Conservation (phyloP, 2,329 filamentous ascomycete genomes). For the Nannizziopsis barbatae region DNA sequence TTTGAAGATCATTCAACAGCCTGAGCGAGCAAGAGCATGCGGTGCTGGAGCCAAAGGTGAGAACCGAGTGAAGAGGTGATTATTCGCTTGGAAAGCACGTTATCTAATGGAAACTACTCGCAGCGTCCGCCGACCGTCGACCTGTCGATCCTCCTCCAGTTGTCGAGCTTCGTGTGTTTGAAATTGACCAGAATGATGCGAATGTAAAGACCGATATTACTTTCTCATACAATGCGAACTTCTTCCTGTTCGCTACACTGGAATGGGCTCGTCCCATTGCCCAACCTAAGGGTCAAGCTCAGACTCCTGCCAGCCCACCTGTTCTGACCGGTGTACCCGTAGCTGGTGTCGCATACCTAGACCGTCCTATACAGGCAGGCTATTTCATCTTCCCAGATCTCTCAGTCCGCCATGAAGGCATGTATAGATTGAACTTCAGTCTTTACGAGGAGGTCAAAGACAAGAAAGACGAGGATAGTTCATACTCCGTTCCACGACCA, state of each 20-base stretch:
- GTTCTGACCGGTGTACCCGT: constrained; percentile 91
- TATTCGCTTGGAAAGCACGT: background rate
- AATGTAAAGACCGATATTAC: constrained; percentile 59
- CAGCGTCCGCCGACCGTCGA: constrained; percentile 74
- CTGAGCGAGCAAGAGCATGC: constrained; percentile 85
- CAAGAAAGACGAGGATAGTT: constrained; percentile 60
- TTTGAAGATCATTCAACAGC: constrained; percentile 82
- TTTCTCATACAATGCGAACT: constrained; percentile 88
- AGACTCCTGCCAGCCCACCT: constrained; percentile 59
- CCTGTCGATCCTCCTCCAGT: constrained; percentile 93
- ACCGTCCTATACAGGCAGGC: constrained; percentile 65
- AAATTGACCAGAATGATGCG: constrained; percentile 49
- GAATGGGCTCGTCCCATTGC: constrained; percentile 76
- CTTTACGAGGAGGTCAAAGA: constrained; percentile 91
- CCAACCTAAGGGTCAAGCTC: constrained; percentile 60
- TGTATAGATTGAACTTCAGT: constrained; percentile 82
- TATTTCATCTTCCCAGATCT: constrained; percentile 98
- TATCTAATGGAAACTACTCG: constrained; percentile 4
- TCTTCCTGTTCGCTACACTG: constrained; percentile 90
- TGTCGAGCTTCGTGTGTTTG: constrained; percentile 76
- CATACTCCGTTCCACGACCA: constrained; percentile 20
- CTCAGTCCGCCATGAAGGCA: constrained; percentile 88
- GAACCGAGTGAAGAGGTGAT: background rate
- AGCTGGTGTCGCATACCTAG: constrained; percentile 89
- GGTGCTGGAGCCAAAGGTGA: constrained; percentile 88